Conservation (phyloP, 208 protist genomes). For the Leptomonas pyrrhocoris region DNA sequence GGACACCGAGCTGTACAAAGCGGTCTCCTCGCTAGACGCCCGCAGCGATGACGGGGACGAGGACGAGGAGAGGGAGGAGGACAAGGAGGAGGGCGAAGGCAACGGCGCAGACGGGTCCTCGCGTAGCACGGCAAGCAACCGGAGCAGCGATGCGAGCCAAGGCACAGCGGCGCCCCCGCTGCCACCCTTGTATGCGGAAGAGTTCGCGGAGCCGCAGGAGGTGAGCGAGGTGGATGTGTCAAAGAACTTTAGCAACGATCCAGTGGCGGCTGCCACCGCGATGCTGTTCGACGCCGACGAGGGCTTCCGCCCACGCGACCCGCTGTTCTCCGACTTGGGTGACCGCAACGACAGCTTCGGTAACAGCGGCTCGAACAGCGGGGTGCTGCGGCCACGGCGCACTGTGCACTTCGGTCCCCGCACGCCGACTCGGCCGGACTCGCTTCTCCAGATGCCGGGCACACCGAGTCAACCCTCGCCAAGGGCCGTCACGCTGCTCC, state of each 20-base stretch:
- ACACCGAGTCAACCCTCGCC: conserved; percentile 5
- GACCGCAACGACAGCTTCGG: conserved; percentile 20
- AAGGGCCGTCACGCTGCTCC: conserved; percentile 1
- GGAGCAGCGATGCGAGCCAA: conserved; percentile 9
- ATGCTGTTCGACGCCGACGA: conserved; percentile 35
- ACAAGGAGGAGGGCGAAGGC: not conserved
- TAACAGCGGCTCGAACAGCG: conserved; percentile 18
- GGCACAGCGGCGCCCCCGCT: conserved; percentile 23
- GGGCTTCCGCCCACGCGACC: conserved; percentile 23
- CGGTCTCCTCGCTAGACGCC: conserved; percentile 21
- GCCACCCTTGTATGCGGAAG: conserved; percentile 53
- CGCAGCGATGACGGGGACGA: conserved; percentile 21
- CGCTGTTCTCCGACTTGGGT: conserved; percentile 8
- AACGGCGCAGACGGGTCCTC: not conserved
- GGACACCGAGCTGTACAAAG: conserved; percentile 53
- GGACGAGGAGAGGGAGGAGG: not conserved
- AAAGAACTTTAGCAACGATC: conserved; percentile 21
- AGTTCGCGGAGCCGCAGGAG: conserved; percentile 55
- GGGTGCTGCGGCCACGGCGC: conserved; percentile 7
- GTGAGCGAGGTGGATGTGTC: conserved; percentile 24
- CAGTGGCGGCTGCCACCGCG: conserved; percentile 19
- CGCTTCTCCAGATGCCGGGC: not conserved
- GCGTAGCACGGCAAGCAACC: not conserved
- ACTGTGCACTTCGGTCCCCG: conserved; percentile 2
- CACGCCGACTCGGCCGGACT: not conserved